Percentiles rank a stretch among this genome's conserved stretches.
phyloP scores from a whole-genome alignment of 2,329 filamentous ascomycete species.

The Apiospora koreana region DNA sequence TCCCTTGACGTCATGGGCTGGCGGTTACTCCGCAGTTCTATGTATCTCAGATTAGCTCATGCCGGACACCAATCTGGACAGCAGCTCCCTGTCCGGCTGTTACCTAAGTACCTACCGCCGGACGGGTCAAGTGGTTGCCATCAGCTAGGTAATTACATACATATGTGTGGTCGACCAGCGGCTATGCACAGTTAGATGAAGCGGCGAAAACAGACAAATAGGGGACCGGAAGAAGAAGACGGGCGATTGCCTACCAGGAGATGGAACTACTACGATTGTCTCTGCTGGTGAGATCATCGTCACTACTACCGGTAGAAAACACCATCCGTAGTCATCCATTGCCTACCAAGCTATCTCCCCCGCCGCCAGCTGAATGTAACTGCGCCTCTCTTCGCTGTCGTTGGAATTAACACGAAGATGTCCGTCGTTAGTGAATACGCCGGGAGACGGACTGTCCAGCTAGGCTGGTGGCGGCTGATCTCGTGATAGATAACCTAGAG shows the following conservation, averaged over 20 bases:
- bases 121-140: not conserved
- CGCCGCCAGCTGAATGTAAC: not conserved
- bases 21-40: not conserved
- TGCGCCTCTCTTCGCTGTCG: not conserved
- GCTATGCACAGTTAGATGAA: not conserved
- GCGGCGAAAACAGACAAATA: not conserved
- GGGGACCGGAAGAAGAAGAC: not conserved
- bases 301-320: not conserved
- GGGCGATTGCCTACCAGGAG: no score
- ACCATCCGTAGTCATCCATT: not conserved
- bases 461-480: not conserved
- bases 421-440: not conserved
- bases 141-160: no score
- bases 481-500: not conserved
- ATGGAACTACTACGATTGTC: no score
- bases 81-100: not conserved
- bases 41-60: not conserved
- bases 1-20: not conserved
- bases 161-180: not conserved
- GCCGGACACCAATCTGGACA: not conserved
- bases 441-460: not conserved
- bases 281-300: no score
- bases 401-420: not conserved
- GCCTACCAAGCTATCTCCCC: not conserved
- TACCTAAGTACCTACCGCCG: not conserved